Evolutionary conservation across 73 alveolate genomes (phyloP).

Genomic region (Paramecium caudatum): DNA sequence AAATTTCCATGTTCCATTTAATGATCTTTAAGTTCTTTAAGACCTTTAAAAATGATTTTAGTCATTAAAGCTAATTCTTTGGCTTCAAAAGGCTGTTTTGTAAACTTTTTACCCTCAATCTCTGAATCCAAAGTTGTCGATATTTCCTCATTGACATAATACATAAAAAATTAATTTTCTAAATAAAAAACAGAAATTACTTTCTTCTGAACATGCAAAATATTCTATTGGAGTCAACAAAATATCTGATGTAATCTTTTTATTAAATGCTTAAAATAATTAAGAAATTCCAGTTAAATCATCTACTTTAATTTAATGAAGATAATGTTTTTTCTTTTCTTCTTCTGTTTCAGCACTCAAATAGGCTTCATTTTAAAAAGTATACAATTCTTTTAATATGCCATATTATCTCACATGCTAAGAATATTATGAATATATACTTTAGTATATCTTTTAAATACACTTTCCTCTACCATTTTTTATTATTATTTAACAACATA

Average conservation of each 20-base stretch:
- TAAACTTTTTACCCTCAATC: not conserved
- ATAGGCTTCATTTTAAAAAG: conserved; percentile 46
- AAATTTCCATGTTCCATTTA: conserved; percentile 73
- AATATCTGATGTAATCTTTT: not conserved
- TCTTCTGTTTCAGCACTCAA: conserved; percentile 47
- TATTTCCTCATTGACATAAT: conserved; percentile 69
- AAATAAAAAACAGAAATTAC: not conserved
- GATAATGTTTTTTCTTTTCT: not conserved
- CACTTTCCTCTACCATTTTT: not conserved
- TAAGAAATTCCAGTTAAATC: not conserved
- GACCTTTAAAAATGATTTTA: conserved; percentile 66
- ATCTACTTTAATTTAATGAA: conserved; percentile 24
- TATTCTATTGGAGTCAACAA: conserved; percentile 55
- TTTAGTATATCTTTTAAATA: conserved; percentile 31
- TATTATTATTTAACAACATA: not conserved
- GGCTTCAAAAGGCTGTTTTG: conserved; percentile 54
- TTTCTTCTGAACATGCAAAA: conserved; percentile 62
- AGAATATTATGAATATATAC: not conserved
- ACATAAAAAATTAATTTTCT: conserved; percentile 53
- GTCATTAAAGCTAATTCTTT: conserved; percentile 63
- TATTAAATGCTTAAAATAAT: conserved; percentile 44
- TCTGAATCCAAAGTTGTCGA: conserved; percentile 66
- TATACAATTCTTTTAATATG: not conserved
- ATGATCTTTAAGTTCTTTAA: conserved; percentile 46
- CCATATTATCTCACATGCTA: conserved; percentile 50